Evolutionary conservation across 1,139 yeast genomes (phyloP).

Genomic region (Nakaseomyces bracarensis): DNA sequence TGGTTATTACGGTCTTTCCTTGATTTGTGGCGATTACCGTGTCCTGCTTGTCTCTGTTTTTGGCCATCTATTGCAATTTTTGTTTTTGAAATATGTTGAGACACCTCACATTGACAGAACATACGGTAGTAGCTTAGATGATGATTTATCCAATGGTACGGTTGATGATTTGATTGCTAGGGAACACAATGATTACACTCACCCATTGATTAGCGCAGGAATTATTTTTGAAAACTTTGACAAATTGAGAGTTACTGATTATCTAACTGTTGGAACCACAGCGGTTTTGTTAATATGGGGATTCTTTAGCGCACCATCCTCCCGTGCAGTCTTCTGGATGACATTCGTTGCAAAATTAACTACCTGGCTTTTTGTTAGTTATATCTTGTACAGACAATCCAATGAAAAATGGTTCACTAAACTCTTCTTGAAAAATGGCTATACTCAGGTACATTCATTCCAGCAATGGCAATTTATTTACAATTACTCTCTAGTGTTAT

Average conservation of each 20-base stretch:
- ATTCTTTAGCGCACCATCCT: constrained; percentile 9
- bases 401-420: constrained; percentile 57
- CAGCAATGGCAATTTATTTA: constrained; percentile 71
- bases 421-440: constrained; percentile 57
- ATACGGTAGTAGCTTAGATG: constrained; percentile 37
- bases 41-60: constrained; percentile 62
- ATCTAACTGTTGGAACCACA: constrained; percentile 45
- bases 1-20: constrained; percentile 79
- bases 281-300: constrained; percentile 34
- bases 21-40: constrained; percentile 68
- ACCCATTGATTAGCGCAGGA: constrained; percentile 49
- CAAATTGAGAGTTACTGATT: constrained; percentile 57
- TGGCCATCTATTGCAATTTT: constrained; percentile 76
- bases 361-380: constrained; percentile 48
- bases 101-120: constrained; percentile 85
- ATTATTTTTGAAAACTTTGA: constrained; percentile 48
- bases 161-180: constrained; percentile 33
- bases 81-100: constrained; percentile 68
- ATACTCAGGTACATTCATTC: constrained; percentile 60
- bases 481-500: constrained; percentile 41
- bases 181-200: constrained; percentile 37
- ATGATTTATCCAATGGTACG: constrained; percentile 14
- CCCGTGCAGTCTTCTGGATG: constrained; percentile 36
- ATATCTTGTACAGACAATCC: constrained; percentile 53
- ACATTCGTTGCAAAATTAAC: constrained; percentile 45